Base-by-base conservation (phyloP, 2,329 filamentous ascomycete species). In the Cryphonectria japonica region DNA sequence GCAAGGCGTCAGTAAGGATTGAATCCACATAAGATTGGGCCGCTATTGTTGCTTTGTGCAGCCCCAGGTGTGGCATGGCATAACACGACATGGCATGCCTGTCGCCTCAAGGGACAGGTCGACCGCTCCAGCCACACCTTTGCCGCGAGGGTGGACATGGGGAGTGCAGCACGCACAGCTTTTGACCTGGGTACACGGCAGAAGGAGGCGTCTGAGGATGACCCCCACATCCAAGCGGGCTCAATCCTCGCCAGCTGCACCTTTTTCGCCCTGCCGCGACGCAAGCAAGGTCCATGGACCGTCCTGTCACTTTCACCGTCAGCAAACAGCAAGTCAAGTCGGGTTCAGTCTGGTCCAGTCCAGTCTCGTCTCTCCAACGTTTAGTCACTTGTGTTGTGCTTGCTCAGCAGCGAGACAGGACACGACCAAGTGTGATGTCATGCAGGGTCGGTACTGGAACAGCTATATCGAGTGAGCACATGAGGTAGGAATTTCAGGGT, bases 41-140 rank as follows among this genome's bases (percentile, higher is more conserved):
- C 50, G 60, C 43, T 34, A 29, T 61, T 57, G 67, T 52, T 54
- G 69, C 39, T 43, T 22, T 43, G 61, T 54, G 66, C 39, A 61
- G 60, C 57, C 34, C 60, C 39, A 26, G 54, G 14, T 14, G 16
- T 46, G 39, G 41, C 60, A 34, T 34, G 34, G 34, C 34, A 34
- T 34, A 6, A 6, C 34, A 34, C 9, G 43, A n/a, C 32, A n/a
- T 50, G 39, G 64, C 66, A 32, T 14, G 46, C 65, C 39, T n/a
- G 66, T 69, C 34, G 16, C 54, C 29, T 59, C 54, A 19, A 16
- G 66, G 16, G 39, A 66, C 50, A 32, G 59, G 69, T 66, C 61
- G 67, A 62, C 41, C 69, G 68, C 52, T 61, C 43, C 52, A 52
- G 37, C 41, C 32, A 63, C 59, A 69, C 13, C 9, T 69, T 41